Conservation (phyloP, 2,329 filamentous ascomycete species). For the Cordyceps pruinosa region DNA sequence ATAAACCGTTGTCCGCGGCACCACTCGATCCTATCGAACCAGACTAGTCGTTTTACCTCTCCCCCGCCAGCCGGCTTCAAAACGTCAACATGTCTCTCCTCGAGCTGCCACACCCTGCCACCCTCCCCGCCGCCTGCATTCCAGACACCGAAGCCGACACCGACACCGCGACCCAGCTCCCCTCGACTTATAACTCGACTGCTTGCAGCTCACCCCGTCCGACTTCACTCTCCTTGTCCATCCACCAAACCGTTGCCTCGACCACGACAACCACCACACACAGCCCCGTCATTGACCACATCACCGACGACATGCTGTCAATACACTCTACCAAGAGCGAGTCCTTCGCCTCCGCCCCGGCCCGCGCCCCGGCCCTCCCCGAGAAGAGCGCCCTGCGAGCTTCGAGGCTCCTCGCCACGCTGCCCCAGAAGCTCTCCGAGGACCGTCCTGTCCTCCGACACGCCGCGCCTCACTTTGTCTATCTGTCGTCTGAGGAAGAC, state of each 20-base stretch:
- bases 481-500: conserved; percentile 61
- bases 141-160: too few relatives aligned
- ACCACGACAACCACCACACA: background rate
- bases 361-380: conserved; percentile 39
- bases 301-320: conserved; percentile 23
- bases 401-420: conserved; percentile 33
- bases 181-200: conserved; percentile 7
- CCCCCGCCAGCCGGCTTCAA: background rate
- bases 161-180: background rate
- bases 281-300: background rate
- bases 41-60: background rate
- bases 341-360: conserved; percentile 11
- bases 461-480: conserved; percentile 49
- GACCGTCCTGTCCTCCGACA: conserved; percentile 29
- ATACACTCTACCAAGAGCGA: conserved; percentile 17
- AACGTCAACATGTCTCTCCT: conserved; percentile 10
- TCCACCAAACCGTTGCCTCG: background rate
- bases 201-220: conserved; percentile 4
- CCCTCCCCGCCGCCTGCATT: conserved; percentile 9
- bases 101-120: background rate
- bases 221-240: background rate
- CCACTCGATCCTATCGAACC: background rate
- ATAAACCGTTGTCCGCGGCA: background rate
- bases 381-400: conserved; percentile 42
- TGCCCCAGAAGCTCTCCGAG: conserved; percentile 25